phyloP scores from a whole-genome alignment of 257 asterid species.

The Buddleja alternifolia region DNA sequence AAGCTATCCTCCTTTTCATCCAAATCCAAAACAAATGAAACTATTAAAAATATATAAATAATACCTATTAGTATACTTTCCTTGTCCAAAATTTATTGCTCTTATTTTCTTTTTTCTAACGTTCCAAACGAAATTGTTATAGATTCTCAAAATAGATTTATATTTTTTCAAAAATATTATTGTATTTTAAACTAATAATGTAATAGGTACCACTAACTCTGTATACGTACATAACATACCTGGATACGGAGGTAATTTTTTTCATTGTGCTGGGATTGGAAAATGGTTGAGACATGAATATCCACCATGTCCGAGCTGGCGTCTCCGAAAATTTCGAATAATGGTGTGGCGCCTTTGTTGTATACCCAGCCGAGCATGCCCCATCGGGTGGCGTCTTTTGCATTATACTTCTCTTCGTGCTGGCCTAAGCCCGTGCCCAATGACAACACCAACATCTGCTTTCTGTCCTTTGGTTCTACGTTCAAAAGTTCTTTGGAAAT shows the following conservation, averaged over 20 bases:
- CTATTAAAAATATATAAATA: too few species aligned
- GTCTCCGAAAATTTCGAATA: slow-evolving; percentile 45
- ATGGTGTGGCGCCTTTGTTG: slow-evolving; percentile 48
- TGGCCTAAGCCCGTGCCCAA: slow-evolving; percentile 56
- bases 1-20: slow-evolving; percentile 46
- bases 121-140: too few species aligned
- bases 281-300: slow-evolving; percentile 63
- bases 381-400: slow-evolving; percentile 50
- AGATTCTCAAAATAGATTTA: too few species aligned
- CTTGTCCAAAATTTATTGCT: too few species aligned
- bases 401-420: slow-evolving; percentile 45
- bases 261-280: slow-evolving; percentile 46
- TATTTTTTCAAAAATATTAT: too few species aligned
- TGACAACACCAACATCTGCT: slow-evolving; percentile 51
- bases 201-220: too few species aligned
- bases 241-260: slow-evolving; percentile 65
- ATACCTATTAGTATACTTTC: too few species aligned
- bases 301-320: slow-evolving; percentile 65
- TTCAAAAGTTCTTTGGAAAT: slow-evolving; percentile 42
- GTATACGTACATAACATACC: too few species aligned
- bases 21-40: too few species aligned
- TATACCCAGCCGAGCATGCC: slow-evolving; percentile 54
- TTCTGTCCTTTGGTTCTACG: slow-evolving; percentile 47
- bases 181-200: too few species aligned
- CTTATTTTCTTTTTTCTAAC: too few species aligned